Base-by-base conservation (phyloP, 441 rosid genomes). In the Populus tomentosa region DNA sequence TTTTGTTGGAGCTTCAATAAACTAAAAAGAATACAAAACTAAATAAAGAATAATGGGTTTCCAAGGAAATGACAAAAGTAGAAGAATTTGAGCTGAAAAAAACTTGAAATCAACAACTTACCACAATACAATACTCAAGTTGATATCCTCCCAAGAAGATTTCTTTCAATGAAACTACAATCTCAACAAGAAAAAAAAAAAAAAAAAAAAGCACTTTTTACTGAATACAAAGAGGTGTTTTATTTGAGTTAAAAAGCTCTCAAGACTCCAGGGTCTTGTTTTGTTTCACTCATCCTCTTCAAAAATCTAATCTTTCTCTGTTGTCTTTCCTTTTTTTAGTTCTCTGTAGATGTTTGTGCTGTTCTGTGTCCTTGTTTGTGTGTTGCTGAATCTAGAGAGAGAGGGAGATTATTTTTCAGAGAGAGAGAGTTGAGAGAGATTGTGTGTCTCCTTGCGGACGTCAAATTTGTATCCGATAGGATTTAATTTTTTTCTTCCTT, bases 381-480 rank as follows among this genome's bases (percentile, higher is more conserved):
- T 81, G 65, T 79, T 84, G 90, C 90, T 87, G 91, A 85, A 79
- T 83, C 84, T 80, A 84, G 90, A 86, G 91, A 87, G 70, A 67
- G 65, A 62, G 28, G 3, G 28, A 21, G 28, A 21, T 10, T 21
- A 23, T 61, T 62, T 67, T 62, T 62, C 67, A 79, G 82, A 79
- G 77, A 84, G 90, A 84, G 90, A 87, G 83, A 82, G 88, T 67
- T 69, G 66, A 79, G 82, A 79, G 77, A 84, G 90, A 85, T 89
- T 86, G 84, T 7, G 61, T 81, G 91, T 82, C 50, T 40, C 91
- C 94, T 90, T 87, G 96, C 99, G 98, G 99, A 93, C 97, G 98
- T 92, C 98, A 95, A 92, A 88, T 74, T 82, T 89, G 80, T 84
- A 87, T 92, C 90, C 87, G 86, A 90, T 92, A 84, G 24, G 87